Conservation (phyloP, 495 filamentous ascomycete genomes). For the Cenococcum geophilum region DNA sequence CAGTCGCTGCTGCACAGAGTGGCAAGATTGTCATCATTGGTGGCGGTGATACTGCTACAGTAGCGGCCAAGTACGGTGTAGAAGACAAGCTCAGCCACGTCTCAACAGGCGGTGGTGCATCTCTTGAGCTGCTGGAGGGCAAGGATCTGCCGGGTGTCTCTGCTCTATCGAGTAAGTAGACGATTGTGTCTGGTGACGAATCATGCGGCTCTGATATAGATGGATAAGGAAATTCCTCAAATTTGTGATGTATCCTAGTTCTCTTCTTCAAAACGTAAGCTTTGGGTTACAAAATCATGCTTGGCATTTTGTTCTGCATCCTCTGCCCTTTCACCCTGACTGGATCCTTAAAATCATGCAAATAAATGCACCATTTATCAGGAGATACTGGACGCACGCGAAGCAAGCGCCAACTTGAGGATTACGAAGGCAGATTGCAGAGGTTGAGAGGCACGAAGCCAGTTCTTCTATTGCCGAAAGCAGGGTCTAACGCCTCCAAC, state of each 20-base stretch:
- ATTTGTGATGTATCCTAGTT: conserved; percentile 28
- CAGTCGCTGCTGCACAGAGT: conserved; percentile 66
- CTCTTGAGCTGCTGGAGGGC: conserved; percentile 91
- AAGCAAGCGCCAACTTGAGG: not conserved
- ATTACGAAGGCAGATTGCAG: not conserved
- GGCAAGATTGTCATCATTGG: conserved; percentile 97
- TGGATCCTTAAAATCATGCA: conserved; percentile 4
- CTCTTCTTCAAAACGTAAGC: not conserved
- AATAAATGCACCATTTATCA: not conserved
- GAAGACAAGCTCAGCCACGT: conserved; percentile 98
- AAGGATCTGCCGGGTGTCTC: conserved; percentile 93
- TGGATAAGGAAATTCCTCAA: conserved; percentile 23
- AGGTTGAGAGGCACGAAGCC: not conserved
- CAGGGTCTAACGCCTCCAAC: not conserved
- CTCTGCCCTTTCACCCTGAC: conserved; percentile 6
- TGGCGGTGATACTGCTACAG: conserved; percentile 95
- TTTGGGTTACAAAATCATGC: too few relatives aligned
- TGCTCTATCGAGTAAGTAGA: conserved; percentile 85
- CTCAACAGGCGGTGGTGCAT: conserved; percentile 92
- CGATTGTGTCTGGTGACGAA: conserved; percentile 11
- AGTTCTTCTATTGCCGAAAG: not conserved
- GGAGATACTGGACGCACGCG: not conserved
- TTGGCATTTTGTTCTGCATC: conserved; percentile 21
- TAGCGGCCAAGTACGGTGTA: conserved; percentile 91
- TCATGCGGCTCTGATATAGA: conserved; percentile 22